Base-by-base conservation (phyloP, 2,329 filamentous ascomycete genomes). In the Arthrinium phaeospermum region DNA sequence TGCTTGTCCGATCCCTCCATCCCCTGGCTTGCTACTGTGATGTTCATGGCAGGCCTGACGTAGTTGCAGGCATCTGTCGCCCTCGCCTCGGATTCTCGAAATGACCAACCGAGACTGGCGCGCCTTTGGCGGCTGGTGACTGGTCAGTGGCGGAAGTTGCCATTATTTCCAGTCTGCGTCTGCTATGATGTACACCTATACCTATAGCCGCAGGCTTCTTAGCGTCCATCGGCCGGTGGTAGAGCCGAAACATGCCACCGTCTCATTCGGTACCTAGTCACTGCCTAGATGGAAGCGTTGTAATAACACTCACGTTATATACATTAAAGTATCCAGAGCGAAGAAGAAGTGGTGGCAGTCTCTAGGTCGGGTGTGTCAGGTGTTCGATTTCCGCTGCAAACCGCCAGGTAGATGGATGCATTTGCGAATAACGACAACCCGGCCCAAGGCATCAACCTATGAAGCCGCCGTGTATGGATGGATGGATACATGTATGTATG, bases 221-320 rank as follows among this genome's bases (percentile, higher is more conserved):
- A 64, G 57, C 57, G 57, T 64, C 19, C 57, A 64, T 22, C 57
- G 57, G 57, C 19, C 57, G 57, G 57, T n/a, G 57, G 57, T 37
- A 64, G 57, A 64, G 57, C 57, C 57, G 57, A 64, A 64, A 64
- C 57, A 61, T 37, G 53, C 53, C 53, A 37, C 53, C 30, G 57
- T 64, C 57, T 64, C 30, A 64, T 64, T 64, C 34, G 57, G 57
- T 30, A 30, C 27, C 27, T 61, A 61, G 27, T 61, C 30, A 27
- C 24, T 16, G n/a, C 22, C 27, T 30, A 30, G 27, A 30, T 30
- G 30, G 27, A 41, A 22, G 30, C 57, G 57, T 61, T 61, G 53
- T 37, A 37, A 61, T 61, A 37, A 61, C 19, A 10, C 57, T 64
- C 57, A 12, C 22, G 37, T 37, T 37, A 37, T 37, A 37, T 37